phyloP scores from a whole-genome alignment of 202 grass and related monocot genomes.

The Schoenoplectus triqueter region DNA sequence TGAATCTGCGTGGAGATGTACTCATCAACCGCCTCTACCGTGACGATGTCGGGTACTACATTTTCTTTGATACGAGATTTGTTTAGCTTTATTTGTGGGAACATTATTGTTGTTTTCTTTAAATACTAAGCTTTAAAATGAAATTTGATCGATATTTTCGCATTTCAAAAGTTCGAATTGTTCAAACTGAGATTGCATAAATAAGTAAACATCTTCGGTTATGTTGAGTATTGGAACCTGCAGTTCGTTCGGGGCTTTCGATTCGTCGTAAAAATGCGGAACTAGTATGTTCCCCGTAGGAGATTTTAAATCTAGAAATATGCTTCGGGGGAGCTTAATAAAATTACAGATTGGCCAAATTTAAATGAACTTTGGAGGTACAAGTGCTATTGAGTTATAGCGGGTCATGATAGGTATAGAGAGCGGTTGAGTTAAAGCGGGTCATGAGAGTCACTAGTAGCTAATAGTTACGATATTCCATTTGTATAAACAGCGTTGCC shows the following conservation, averaged over 20 bases:
- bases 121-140: background rate
- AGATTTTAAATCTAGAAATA: no score
- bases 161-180: background rate
- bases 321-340: background rate
- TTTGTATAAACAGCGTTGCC: background rate
- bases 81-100: background rate
- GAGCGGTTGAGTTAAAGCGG: background rate
- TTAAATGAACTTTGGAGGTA: background rate
- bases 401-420: no score
- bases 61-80: background rate
- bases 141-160: no score
- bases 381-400: no score
- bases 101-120: background rate
- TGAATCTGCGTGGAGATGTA: constrained; percentile 89
- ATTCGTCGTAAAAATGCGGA: no score
- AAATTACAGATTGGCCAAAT: background rate
- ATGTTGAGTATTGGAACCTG: no score
- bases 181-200: background rate
- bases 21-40: constrained; percentile 99
- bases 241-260: no score
- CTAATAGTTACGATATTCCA: background rate
- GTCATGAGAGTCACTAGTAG: background rate
- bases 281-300: no score
- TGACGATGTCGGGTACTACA: constrained; percentile 81
- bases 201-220: background rate